These are phyloP conservation scores for Hymenoscyphus linearis DNA, from an alignment of 2,329 filamentous ascomycete genomes.

Conservation along the genomic window DNA sequence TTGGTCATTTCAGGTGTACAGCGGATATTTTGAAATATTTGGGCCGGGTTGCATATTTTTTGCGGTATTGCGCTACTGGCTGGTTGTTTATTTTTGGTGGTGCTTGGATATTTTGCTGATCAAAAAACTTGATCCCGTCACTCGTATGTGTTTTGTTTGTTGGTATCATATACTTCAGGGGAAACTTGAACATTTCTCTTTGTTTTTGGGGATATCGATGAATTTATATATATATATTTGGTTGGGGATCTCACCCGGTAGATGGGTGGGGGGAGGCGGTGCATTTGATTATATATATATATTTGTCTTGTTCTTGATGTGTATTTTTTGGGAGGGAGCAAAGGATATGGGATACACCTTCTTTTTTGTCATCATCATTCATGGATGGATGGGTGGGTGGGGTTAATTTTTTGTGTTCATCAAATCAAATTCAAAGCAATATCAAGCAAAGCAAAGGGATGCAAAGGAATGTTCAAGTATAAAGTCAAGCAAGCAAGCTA, in stretches of 20 bases:
- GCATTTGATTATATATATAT: too few species aligned
- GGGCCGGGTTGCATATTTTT: background rate
- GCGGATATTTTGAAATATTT: conserved; percentile 16
- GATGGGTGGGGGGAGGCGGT: too few species aligned
- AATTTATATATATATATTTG: conserved; percentile 23
- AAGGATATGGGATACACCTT: background rate
- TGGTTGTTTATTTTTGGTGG: background rate
- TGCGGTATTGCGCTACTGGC: background rate
- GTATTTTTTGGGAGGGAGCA: background rate
- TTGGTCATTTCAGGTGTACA: conserved; percentile 23
- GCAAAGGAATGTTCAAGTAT: too few species aligned
- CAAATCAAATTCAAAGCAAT: too few species aligned
- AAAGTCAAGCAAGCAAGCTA: too few species aligned
- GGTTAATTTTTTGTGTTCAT: too few species aligned
- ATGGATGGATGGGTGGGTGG: too few species aligned
- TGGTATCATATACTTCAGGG: conserved; percentile 22
- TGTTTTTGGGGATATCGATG: conserved; percentile 18
- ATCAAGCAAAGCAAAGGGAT: too few species aligned
- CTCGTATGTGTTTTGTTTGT: conserved; percentile 15
- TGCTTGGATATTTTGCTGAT: too few species aligned
- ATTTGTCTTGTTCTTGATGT: background rate
- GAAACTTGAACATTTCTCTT: background rate
- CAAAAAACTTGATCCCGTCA: conserved; percentile 16
- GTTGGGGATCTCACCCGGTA: too few species aligned
- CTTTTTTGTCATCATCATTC: too few species aligned